These are phyloP conservation scores for Boletus reticulatus DNA, from an alignment of 768 basidiomycete species.

Conservation along the genomic window DNA sequence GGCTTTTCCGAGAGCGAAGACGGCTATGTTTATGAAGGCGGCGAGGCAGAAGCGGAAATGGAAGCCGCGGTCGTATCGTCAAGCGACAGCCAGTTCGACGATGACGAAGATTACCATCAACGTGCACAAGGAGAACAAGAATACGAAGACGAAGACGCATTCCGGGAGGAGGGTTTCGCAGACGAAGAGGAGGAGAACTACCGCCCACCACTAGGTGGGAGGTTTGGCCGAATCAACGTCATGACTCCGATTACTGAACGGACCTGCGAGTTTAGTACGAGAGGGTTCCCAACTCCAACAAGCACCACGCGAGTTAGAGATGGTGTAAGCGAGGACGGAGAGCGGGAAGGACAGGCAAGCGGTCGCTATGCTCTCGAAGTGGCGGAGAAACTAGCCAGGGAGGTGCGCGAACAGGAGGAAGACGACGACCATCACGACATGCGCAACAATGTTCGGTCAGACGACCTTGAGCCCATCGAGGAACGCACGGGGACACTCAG, in stretches of 20 bases:
- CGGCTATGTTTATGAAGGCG: conserved; percentile 31
- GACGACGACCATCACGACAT: conserved; percentile 11
- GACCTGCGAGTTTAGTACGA: conserved; percentile 81
- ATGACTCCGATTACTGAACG: conserved; percentile 99
- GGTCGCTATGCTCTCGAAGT: conserved; percentile 46
- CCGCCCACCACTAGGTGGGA: conserved; percentile 58
- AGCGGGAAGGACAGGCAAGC: conserved; percentile 30
- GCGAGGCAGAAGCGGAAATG: conserved; percentile 26
- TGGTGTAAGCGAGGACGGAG: conserved; percentile 17
- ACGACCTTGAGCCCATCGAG: conserved; percentile 38
- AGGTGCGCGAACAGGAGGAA: conserved; percentile 29
- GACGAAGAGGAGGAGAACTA: conserved; percentile 33
- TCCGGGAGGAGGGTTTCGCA: conserved; percentile 27
- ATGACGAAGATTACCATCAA: conserved; percentile 26
- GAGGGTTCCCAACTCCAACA: conserved; percentile 38
- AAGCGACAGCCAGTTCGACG: conserved; percentile 33
- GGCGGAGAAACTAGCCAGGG: conserved; percentile 60
- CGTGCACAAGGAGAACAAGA: conserved; percentile 7
- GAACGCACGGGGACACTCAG: conserved; percentile 65
- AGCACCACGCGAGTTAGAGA: conserved; percentile 50
- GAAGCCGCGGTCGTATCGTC: conserved; percentile 27
- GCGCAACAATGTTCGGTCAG: conserved; percentile 4
- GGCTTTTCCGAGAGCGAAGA: conserved; percentile 35
- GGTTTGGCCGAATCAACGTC: conserved; percentile 81
- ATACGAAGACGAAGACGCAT: conserved; percentile 25